Evolutionary conservation across 441 rosid genomes (phyloP).

Genomic region (Jatropha multifida): DNA sequence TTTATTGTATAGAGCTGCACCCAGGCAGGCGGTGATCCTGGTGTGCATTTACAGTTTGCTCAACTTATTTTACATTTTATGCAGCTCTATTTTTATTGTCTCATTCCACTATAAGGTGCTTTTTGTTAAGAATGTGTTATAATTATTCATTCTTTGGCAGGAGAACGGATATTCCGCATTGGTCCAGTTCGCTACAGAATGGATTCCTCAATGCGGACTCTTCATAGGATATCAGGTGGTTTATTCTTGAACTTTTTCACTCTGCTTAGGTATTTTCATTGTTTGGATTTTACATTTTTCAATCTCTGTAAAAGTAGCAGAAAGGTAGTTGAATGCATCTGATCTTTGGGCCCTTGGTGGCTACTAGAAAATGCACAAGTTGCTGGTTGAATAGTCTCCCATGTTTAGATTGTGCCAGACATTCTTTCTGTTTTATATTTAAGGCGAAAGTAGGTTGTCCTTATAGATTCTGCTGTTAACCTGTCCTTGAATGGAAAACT

Average conservation of each 20-base stretch:
- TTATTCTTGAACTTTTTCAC: conserved; percentile 21
- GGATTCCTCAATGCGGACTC: conserved; percentile 92
- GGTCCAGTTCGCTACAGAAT: conserved; percentile 84
- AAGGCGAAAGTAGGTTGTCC: not conserved
- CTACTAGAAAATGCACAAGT: not conserved
- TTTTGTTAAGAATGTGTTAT: not conserved
- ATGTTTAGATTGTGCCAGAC: not conserved
- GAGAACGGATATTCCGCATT: conserved; percentile 78
- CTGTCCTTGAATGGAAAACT: not conserved
- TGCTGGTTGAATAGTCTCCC: not conserved
- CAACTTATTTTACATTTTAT: not conserved
- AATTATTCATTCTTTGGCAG: conserved; percentile 36
- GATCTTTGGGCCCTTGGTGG: conserved; percentile 3
- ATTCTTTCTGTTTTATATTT: not conserved
- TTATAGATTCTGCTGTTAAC: not conserved
- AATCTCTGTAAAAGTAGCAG: not conserved
- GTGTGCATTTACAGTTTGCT: not conserved
- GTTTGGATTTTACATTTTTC: not conserved
- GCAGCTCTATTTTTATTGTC: not conserved
- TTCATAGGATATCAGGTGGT: conserved; percentile 88
- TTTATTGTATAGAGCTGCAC: conserved; percentile 20
- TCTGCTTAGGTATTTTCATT: conserved; percentile 4
- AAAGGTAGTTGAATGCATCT: not conserved
- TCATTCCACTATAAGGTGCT: conserved; percentile 5
- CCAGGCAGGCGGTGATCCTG: conserved; percentile 29